These are phyloP conservation scores for Dactylis glomerata DNA, from an alignment of 176 grass and related monocot species.

Conservation along the genomic window DNA sequence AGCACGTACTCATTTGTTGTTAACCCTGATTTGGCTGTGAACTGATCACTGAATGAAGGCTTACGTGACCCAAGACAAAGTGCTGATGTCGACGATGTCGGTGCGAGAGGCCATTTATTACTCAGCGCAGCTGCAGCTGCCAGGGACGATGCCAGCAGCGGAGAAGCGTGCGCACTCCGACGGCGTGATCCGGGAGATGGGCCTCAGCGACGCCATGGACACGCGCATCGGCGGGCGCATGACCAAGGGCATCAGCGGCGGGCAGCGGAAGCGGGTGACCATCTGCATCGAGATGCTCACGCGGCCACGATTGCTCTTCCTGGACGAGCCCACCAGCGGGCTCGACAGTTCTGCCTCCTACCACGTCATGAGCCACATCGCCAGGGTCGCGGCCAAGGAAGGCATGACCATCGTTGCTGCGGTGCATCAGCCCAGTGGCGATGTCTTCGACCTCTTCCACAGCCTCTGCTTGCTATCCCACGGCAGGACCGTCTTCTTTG, in stretches of 20 bases:
- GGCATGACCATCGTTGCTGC: conserved; percentile 45
- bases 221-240: conserved; percentile 50
- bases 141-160: conserved; percentile 30
- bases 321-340: conserved; percentile 96
- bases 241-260: conserved; percentile 55
- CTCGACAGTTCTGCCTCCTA: conserved; percentile 76
- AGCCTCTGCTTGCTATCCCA: conserved; percentile 40
- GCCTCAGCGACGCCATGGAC: conserved; percentile 46
- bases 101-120: conserved; percentile 55
- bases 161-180: conserved; percentile 47
- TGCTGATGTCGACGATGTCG: conserved; percentile 58
- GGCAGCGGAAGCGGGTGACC: conserved; percentile 49
- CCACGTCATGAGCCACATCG: conserved; percentile 51
- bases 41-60: conserved; percentile 27
- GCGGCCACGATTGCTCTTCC: conserved; percentile 69
- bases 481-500: conserved; percentile 52
- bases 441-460: conserved; percentile 53
- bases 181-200: conserved; percentile 50
- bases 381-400: conserved; percentile 5
- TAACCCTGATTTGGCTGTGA: background rate
- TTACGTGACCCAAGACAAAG: conserved; percentile 69
- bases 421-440: conserved; percentile 62
- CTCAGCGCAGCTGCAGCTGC: conserved; percentile 63
- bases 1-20: background rate
- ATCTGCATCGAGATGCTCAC: conserved; percentile 68